These are phyloP conservation scores for Pythium plurisporium DNA, from an alignment of 352 stramenopile species.

Conservation along the genomic window DNA sequence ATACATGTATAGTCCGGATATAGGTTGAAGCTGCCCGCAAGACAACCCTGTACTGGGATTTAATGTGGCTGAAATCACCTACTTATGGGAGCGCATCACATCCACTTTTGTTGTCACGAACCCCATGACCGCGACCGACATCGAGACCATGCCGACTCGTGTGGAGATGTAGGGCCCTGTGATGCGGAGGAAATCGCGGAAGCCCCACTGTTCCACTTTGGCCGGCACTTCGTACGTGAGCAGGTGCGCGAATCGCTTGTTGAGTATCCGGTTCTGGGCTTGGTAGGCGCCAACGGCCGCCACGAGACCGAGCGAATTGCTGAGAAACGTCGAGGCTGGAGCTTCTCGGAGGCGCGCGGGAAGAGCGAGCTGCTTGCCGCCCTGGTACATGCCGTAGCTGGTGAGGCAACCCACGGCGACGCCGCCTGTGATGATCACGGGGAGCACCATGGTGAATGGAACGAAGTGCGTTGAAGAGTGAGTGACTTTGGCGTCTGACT, in stretches of 20 bases:
- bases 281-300: slow-evolving; percentile 45
- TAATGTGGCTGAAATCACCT: not conserved
- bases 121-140: slow-evolving; percentile 59
- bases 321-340: slow-evolving; percentile 41
- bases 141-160: slow-evolving; percentile 62
- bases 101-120: slow-evolving; percentile 66
- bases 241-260: slow-evolving; percentile 53
- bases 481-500: too few species aligned
- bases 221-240: slow-evolving; percentile 67
- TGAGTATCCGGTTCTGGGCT: slow-evolving; percentile 43
- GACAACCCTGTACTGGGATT: not conserved
- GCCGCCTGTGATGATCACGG: slow-evolving; percentile 58
- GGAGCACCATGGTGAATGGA: slow-evolving; percentile 66
- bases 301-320: slow-evolving; percentile 29
- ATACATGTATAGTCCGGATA: not conserved
- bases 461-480: too few species aligned
- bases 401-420: slow-evolving; percentile 38
- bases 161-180: slow-evolving; percentile 49
- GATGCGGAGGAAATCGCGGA: slow-evolving; percentile 64
- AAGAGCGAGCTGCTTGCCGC: slow-evolving; percentile 43
- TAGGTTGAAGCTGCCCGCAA: too few species aligned
- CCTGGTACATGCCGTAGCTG: slow-evolving; percentile 68
- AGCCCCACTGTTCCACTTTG: slow-evolving; percentile 64
- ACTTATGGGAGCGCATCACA: slow-evolving; percentile 20
- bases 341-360: slow-evolving; percentile 23